Base-by-base conservation (phyloP, 2,329 filamentous ascomycete species). In the Diplodia mutila region DNA sequence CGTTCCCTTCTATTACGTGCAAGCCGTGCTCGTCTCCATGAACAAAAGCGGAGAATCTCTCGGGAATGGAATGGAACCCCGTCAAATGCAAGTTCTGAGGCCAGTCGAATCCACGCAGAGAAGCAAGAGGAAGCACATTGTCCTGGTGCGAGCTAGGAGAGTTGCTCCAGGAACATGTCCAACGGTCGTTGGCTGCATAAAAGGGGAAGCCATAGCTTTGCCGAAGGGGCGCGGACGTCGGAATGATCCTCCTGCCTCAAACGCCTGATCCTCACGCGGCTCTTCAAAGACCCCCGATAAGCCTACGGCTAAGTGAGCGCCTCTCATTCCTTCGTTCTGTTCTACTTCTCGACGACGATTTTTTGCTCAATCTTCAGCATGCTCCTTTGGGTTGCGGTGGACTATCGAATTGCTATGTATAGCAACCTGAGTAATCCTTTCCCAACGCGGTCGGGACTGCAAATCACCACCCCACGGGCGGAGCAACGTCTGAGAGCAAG, bases 331-430 rank as follows among this genome's bases (percentile, higher is more conserved):
- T 21, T 51, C 29, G 32, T 11, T n/a, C 11, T 25, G 29, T 51
- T 21, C 12, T 51, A 23, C 23, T 27, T 29, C 32, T 25, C 7
- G 11, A 2, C n/a, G 23, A 9, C 59, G 27, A 9, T 16, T 51
- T 32, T 21, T 18, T 21, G 27, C 5, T 63, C 59, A n/a, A 51
- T 25, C 18, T 37, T 51, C 25, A 18, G 27, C 8, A n/a, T 48
- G 27, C 6, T 37, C 18, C 46, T 49, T 51, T n/a, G 12, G 14
- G 37, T 1, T 27, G 39, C 11, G 23, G 57, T 34, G 29, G 34
- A 37, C 59, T 63, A 51, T 63, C 23, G 59, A 63, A 32, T 49
- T 32, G 49, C 59, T 63, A 63, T 63, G 32, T 48, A 63, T 63
- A 63, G 59, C 7, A 63, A 37, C 59, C n/a, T 12, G 2, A 23